phyloP scores from a whole-genome alignment of 139 green algal genomes.

The Spirogloea muscicola region DNA sequence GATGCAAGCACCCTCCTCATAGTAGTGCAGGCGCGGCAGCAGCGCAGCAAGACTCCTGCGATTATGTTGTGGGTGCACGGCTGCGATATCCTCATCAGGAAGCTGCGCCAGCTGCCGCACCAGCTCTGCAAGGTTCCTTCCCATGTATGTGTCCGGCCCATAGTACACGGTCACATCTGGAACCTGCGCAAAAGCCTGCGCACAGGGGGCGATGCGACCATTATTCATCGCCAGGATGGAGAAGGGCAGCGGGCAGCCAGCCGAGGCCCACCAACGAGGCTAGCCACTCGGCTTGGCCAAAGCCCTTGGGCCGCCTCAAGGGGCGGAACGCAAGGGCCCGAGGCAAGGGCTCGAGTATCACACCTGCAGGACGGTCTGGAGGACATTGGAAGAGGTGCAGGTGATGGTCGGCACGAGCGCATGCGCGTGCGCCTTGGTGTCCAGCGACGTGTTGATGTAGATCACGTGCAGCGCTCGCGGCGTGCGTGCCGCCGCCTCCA shows the following conservation, averaged over 20 bases:
- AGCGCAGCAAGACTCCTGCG: constrained; percentile 51
- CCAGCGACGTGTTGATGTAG: constrained; percentile 98
- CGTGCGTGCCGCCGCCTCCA: constrained; percentile 56
- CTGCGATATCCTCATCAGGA: constrained; percentile 65
- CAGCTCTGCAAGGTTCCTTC: constrained; percentile 84
- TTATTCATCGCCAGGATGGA: neutral
- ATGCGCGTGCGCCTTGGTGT: constrained; percentile 86
- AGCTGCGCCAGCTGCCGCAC: constrained; percentile 69
- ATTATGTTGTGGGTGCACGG: constrained; percentile 74
- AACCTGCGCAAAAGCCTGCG: constrained; percentile 58
- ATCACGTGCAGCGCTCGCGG: constrained; percentile 82
- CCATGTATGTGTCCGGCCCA: constrained; percentile 99
- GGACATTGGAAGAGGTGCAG: constrained; percentile 97
- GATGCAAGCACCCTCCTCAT: constrained; percentile 82
- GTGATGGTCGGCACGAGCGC: constrained; percentile 92
- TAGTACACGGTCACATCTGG: constrained; percentile 78
- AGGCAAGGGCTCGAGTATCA: constrained; percentile 3
- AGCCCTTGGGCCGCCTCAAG: too few relatives aligned
- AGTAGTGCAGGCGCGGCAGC: constrained; percentile 79
- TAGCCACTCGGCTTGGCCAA: neutral
- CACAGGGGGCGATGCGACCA: constrained; percentile 52
- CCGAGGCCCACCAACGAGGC: too few relatives aligned
- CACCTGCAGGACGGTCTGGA: constrained; percentile 90
- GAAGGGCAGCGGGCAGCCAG: neutral
- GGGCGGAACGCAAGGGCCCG: neutral